A percentile compares a stretch with the other conserved stretches of the same genome.
These are phyloP conservation scores for Exophiala alcalophila DNA, from an alignment of 2,329 filamentous ascomycete species.

Conservation along the genomic window DNA sequence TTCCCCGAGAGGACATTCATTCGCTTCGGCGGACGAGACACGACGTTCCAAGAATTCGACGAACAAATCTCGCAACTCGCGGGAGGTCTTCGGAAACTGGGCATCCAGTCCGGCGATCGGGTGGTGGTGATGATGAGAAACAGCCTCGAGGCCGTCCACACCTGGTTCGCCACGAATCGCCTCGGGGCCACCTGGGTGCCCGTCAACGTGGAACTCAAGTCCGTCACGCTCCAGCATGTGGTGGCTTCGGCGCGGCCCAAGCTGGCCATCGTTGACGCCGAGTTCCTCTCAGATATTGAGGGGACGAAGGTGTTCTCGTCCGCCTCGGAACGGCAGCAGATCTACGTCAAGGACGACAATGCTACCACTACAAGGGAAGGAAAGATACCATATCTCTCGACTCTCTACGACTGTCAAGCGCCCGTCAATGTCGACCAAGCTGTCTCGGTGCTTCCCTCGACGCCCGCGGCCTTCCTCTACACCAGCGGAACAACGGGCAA, in stretches of 20 bases:
- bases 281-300: constrained; percentile 8
- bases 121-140: constrained; percentile 20
- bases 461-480: constrained; percentile 15
- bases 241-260: constrained; percentile 5
- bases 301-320: neutral
- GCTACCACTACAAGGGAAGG: too few species aligned
- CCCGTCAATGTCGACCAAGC: neutral
- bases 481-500: constrained; percentile 24
- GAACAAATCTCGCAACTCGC: constrained; percentile 7
- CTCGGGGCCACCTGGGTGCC: constrained; percentile 20
- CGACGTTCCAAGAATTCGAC: constrained; percentile 4
- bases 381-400: too few species aligned
- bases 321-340: too few species aligned
- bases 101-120: constrained; percentile 7
- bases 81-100: constrained; percentile 9
- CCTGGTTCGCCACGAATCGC: constrained; percentile 18
- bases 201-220: constrained; percentile 19
- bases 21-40: constrained; percentile 5
- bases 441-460: constrained; percentile 4
- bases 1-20: constrained; percentile 10
- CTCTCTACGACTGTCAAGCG: neutral
- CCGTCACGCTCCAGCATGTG: constrained; percentile 15
- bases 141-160: constrained; percentile 17
- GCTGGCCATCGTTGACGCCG: constrained; percentile 13
- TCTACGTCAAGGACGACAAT: constrained; percentile 2